These are phyloP conservation scores for Draba incana DNA, from an alignment of 345 rosid species.

Conservation along the genomic window DNA sequence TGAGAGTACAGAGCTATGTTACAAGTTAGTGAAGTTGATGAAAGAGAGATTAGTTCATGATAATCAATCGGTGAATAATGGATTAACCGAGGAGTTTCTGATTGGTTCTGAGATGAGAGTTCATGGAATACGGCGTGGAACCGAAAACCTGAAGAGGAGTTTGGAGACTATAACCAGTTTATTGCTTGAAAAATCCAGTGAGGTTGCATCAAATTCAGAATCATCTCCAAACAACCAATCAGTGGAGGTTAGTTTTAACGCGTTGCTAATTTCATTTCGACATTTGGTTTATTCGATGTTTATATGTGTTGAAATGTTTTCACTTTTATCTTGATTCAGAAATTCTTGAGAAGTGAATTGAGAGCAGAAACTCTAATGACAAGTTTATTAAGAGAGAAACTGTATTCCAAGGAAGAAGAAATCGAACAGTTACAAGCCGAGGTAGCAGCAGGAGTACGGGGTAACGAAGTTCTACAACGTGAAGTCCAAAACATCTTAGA, in stretches of 20 bases:
- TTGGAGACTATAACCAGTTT: constrained; percentile 66
- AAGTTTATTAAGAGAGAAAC: constrained; percentile 75
- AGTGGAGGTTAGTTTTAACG: constrained; percentile 54
- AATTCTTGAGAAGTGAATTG: constrained; percentile 58
- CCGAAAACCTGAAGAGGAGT: constrained; percentile 70
- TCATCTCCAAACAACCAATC: constrained; percentile 42
- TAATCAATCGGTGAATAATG: constrained; percentile 39
- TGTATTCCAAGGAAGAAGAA: constrained; percentile 80
- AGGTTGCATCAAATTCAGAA: constrained; percentile 45
- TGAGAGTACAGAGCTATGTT: constrained; percentile 60
- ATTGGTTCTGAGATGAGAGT: constrained; percentile 74
- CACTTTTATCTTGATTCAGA: constrained; percentile 44
- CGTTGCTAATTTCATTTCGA: background rate
- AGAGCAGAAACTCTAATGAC: constrained; percentile 78
- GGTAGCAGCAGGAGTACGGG: constrained; percentile 74
- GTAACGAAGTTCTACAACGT: constrained; percentile 70
- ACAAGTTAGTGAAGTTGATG: constrained; percentile 61
- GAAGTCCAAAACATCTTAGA: constrained; percentile 74
- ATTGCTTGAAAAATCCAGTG: constrained; percentile 67
- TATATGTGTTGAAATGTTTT: constrained; percentile 30
- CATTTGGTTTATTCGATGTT: constrained; percentile 11
- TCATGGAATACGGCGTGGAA: constrained; percentile 69
- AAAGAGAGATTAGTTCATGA: constrained; percentile 53
- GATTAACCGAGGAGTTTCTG: constrained; percentile 68
- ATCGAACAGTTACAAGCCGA: constrained; percentile 86